These are phyloP conservation scores for Sclerotiophoma versabilis DNA, from an alignment of 2,329 filamentous ascomycete genomes.

Conservation along the genomic window DNA sequence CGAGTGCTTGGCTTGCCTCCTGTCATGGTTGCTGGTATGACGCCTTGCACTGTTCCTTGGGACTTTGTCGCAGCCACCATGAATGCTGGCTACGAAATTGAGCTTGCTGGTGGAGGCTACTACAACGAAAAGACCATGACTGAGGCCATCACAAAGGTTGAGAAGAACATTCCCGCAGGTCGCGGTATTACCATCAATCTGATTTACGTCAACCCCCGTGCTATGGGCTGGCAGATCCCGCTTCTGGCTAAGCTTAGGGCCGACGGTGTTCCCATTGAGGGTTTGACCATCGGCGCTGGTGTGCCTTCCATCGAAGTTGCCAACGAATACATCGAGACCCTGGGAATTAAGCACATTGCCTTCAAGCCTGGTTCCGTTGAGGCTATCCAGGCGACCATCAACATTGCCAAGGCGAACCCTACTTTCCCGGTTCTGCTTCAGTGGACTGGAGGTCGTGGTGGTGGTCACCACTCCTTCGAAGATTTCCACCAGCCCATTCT, in stretches of 20 bases:
- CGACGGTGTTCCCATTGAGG: constrained; percentile 57
- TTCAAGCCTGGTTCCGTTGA: constrained; percentile 58
- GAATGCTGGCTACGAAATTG: constrained; percentile 59
- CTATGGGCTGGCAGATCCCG: constrained; percentile 62
- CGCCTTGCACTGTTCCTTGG: constrained; percentile 55
- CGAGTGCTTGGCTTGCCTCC: constrained; percentile 56
- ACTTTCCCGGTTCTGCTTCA: constrained; percentile 56
- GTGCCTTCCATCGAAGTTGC: constrained; percentile 58
- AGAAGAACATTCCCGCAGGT: constrained; percentile 54
- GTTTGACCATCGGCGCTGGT: constrained; percentile 58
- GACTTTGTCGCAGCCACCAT: constrained; percentile 63
- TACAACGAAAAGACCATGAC: constrained; percentile 55
- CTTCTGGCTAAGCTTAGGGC: constrained; percentile 56
- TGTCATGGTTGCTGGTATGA: constrained; percentile 59
- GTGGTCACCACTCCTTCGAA: constrained; percentile 59
- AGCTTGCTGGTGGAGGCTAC: constrained; percentile 60
- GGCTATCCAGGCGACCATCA: constrained; percentile 56
- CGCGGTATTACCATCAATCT: constrained; percentile 62
- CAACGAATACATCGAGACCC: constrained; percentile 64
- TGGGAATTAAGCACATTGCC: constrained; percentile 57
- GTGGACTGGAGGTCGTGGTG: constrained; percentile 60
- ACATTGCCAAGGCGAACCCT: constrained; percentile 56
- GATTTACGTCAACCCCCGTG: constrained; percentile 62
- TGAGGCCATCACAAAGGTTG: constrained; percentile 56
- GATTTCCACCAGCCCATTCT: constrained; percentile 60